phyloP scores from a whole-genome alignment of 257 asterid species.

The Gentiana straminea region DNA sequence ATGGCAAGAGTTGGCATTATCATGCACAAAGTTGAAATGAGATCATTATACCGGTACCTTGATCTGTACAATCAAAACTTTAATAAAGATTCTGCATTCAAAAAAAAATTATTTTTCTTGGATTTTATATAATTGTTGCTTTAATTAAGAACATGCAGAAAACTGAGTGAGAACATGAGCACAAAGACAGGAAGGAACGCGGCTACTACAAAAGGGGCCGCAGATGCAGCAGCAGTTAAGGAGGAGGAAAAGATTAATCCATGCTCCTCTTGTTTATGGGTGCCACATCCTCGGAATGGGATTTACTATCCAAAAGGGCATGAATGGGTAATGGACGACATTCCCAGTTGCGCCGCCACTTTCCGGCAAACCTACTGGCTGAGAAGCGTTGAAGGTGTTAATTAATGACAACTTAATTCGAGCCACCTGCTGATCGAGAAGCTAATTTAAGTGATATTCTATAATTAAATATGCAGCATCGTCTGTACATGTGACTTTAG shows the following conservation, averaged over 20 bases:
- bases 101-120: too few relatives aligned
- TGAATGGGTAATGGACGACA: constrained; percentile 32
- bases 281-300: constrained; percentile 41
- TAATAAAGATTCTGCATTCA: too few relatives aligned
- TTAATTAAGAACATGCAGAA: too few relatives aligned
- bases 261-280: constrained; percentile 13
- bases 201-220: background rate
- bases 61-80: too few relatives aligned
- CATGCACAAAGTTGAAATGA: too few relatives aligned
- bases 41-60: too few relatives aligned
- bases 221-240: background rate
- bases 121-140: too few relatives aligned
- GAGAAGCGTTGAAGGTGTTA: constrained; percentile 35
- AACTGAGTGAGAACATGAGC: background rate
- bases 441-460: too few relatives aligned
- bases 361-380: constrained; percentile 27
- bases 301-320: constrained; percentile 44
- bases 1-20: too few relatives aligned
- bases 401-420: background rate
- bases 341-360: constrained; percentile 36
- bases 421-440: too few relatives aligned
- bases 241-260: background rate
- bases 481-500: too few relatives aligned
- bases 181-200: background rate
- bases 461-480: too few relatives aligned